These are phyloP conservation scores for Globisporangium heterothallicum DNA, from an alignment of 352 stramenopile species.

Conservation along the genomic window DNA sequence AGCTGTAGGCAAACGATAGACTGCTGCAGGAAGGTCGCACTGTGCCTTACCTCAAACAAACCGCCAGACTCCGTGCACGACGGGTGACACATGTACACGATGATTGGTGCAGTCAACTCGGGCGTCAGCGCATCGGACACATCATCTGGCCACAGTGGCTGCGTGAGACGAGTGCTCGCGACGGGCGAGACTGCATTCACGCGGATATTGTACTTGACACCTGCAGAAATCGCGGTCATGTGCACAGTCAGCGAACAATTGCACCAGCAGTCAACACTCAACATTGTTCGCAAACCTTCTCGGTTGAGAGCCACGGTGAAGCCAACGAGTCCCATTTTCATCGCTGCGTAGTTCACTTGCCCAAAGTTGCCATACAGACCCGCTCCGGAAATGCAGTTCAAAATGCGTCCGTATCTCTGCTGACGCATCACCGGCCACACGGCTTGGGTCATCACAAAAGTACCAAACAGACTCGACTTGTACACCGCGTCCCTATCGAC, in stretches of 20 bases:
- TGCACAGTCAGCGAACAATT: no score
- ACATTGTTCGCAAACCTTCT: constrained; percentile 30
- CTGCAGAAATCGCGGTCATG: constrained; percentile 12
- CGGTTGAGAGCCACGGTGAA: constrained; percentile 64
- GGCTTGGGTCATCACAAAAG: constrained; percentile 57
- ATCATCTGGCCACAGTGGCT: constrained; percentile 61
- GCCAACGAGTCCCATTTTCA: constrained; percentile 70
- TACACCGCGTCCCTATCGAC: constrained; percentile 50
- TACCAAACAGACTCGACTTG: constrained; percentile 47
- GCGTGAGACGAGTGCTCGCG: constrained; percentile 54
- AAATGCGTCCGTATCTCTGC: constrained; percentile 67
- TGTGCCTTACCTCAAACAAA: constrained; percentile 32
- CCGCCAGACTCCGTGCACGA: constrained; percentile 47
- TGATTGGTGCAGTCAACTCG: constrained; percentile 57
- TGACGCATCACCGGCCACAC: constrained; percentile 66
- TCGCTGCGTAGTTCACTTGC: constrained; percentile 72
- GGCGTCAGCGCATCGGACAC: constrained; percentile 50
- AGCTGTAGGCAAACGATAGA: no score
- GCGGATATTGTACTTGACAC: constrained; percentile 70
- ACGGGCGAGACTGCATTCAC: constrained; percentile 70
- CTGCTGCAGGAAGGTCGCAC: no score
- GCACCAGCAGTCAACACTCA: background rate
- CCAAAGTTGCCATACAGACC: constrained; percentile 78
- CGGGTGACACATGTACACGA: constrained; percentile 57
- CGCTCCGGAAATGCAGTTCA: constrained; percentile 60